Conservation (phyloP, 371 early-diverging fungal genomes). For the Lichtheimia ramosa region DNA sequence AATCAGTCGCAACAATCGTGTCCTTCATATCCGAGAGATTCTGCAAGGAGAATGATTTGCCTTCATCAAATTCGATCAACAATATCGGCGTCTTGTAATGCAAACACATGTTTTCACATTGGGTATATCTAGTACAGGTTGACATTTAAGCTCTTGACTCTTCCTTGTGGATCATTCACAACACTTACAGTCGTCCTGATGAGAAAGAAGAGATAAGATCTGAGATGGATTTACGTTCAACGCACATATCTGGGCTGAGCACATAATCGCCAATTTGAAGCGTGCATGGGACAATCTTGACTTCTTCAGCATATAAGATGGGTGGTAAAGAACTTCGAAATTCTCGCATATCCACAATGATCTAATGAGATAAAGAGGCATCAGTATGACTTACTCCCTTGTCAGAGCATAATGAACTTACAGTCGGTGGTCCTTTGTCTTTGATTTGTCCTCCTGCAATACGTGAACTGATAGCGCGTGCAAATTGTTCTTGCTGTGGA, state of each 20-base stretch:
- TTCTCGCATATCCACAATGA: conserved; percentile 95
- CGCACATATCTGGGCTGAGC: conserved; percentile 81
- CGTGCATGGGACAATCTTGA: conserved; percentile 81
- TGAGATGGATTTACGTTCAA: conserved; percentile 93
- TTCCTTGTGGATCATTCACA: too few species aligned
- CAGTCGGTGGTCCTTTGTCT: conserved; percentile 22
- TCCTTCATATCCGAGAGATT: conserved; percentile 54
- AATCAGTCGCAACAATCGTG: conserved; percentile 56
- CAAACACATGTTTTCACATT: conserved; percentile 87
- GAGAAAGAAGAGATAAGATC: conserved; percentile 88
- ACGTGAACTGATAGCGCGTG: conserved; percentile 56
- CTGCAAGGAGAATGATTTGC: conserved; percentile 79
- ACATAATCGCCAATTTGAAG: conserved; percentile 96
- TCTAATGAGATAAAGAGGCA: conserved; percentile 13
- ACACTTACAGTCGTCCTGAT: conserved; percentile 84
- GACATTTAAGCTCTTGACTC: neutral
- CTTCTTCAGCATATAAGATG: conserved; percentile 78
- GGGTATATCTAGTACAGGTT: conserved; percentile 67
- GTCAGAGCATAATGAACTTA: conserved; percentile 3
- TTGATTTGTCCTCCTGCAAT: conserved; percentile 56
- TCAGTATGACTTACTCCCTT: neutral
- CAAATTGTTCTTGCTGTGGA: conserved; percentile 47
- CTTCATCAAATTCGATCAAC: conserved; percentile 93
- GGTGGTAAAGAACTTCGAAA: conserved; percentile 92
- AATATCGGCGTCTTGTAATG: conserved; percentile 84